Base-by-base conservation (phyloP, 495 filamentous ascomycete species). In the Aspergillus ellipticus region DNA sequence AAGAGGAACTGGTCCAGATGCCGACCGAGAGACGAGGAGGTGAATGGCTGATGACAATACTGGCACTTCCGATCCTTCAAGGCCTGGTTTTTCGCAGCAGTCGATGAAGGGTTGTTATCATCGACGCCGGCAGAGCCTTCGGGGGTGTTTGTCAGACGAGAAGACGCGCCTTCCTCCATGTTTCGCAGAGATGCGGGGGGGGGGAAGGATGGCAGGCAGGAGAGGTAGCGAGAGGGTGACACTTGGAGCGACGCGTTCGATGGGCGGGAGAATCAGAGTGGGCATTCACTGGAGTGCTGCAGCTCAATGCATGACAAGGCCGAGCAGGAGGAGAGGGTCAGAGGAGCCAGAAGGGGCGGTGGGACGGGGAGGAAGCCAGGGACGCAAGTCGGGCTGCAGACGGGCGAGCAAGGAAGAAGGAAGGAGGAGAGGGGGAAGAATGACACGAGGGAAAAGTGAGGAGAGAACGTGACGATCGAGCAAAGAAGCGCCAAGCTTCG, bases 1-100 rank as follows among this genome's bases (percentile, higher is more conserved):
- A 89, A 89, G 57, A 96, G 87, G 66, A 92, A 96, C 31, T 94
- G 80, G 66, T 96, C 92, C 22, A 96, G 82, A 74, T 96, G 92
- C 35, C 92, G 87, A 21, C 92, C 92, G n/a, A 96, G 79, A 3
- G 90, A 94, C 6, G 91, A 96, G 7, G 92, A 96, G 2, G 92
- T 96, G 61, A 96, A 96, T 2, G 84, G 70, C 66, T 93, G 89
- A 39, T 83, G 71, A 71, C 92, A 96, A 75, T 88, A 96, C 17
- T 87, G 89, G 68, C 92, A 96, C 63, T 77, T 82, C 59, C 84
- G 87, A 75, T 96, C 90, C 70, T 96, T 96, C 53, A 63, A 76
- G 56, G 74, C 72, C 22, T 74, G 65, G 42, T 71, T 72, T 53
- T 75, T 74, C 49, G 62, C 56, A 17, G 69, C 54, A 57, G 62